phyloP scores from a whole-genome alignment of 1,139 yeast species.

The Suhomyces chickasaworum region DNA sequence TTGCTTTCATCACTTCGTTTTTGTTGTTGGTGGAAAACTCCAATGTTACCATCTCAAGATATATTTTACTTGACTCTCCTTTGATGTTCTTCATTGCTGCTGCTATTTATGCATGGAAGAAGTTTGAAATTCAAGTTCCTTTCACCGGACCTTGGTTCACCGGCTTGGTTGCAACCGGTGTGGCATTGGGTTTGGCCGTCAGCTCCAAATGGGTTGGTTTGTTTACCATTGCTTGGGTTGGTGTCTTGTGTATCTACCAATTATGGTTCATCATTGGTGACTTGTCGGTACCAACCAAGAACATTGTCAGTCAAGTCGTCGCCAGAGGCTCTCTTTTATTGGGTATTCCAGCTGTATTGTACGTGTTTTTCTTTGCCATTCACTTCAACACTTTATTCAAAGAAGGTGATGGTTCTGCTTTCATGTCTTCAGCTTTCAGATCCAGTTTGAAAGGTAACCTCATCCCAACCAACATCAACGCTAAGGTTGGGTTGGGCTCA shows the following conservation, averaged over 20 bases:
- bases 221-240: conserved; percentile 93
- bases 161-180: conserved; percentile 70
- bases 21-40: conserved; percentile 83
- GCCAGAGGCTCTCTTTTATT: conserved; percentile 62
- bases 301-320: conserved; percentile 54
- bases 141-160: conserved; percentile 70
- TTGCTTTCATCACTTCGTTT: conserved; percentile 67
- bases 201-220: conserved; percentile 97
- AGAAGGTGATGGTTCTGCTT: conserved; percentile 87
- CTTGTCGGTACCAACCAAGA: conserved; percentile 56
- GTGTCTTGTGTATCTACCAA: conserved; percentile 70
- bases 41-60: conserved; percentile 84
- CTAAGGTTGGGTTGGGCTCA: conserved; percentile 92
- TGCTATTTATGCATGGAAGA: conserved; percentile 76
- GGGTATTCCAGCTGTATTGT: conserved; percentile 69
- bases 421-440: conserved; percentile 90
- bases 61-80: conserved; percentile 88
- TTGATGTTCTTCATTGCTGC: conserved; percentile 88
- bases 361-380: conserved; percentile 71
- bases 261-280: conserved; percentile 92
- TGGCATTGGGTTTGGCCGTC: conserved; percentile 83
- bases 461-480: conserved; percentile 67
- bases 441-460: conserved; percentile 68
- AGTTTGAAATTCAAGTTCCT: conserved; percentile 79
- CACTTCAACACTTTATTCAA: conserved; percentile 71